Evolutionary conservation across 768 basidiomycete species (phyloP).

Genomic region (Dictyophora rubrovolvata): DNA sequence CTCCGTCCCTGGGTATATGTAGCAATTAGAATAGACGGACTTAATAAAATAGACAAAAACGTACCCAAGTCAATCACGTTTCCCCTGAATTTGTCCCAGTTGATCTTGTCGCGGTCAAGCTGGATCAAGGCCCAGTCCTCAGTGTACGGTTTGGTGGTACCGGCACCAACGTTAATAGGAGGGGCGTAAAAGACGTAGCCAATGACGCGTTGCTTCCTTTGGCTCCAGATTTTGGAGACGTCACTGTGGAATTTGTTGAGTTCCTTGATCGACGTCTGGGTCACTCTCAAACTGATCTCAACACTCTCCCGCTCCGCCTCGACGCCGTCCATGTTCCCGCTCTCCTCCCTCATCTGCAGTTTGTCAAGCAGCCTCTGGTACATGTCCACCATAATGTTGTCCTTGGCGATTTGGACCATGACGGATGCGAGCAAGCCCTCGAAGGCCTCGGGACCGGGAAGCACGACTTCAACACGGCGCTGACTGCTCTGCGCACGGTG

Average conservation of each 20-base stretch:
- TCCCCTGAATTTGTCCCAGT: conserved; percentile 20
- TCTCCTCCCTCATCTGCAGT: too few relatives aligned
- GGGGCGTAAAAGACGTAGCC: conserved; percentile 23
- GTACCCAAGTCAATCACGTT: conserved; percentile 22
- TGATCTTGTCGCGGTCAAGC: conserved; percentile 18
- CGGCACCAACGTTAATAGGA: conserved; percentile 16
- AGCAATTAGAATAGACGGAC: conserved; percentile 13
- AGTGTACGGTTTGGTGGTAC: conserved; percentile 14
- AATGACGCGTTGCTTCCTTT: conserved; percentile 15
- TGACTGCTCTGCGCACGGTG: conserved; percentile 11
- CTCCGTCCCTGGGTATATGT: conserved; percentile 20
- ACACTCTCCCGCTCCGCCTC: too few relatives aligned
- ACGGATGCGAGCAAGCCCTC: conserved; percentile 16
- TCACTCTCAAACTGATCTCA: too few relatives aligned
- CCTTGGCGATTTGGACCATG: background rate
- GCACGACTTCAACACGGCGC: conserved; percentile 11
- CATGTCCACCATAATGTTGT: too few relatives aligned
- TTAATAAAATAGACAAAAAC: conserved; percentile 14
- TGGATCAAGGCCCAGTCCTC: conserved; percentile 20
- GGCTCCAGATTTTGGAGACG: conserved; percentile 17
- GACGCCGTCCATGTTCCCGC: background rate
- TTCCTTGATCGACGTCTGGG: too few relatives aligned
- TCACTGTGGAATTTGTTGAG: too few relatives aligned
- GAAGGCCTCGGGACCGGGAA: conserved; percentile 2
- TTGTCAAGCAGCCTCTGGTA: too few relatives aligned